phyloP scores from a whole-genome alignment of 2,329 filamentous ascomycete genomes.

The Tolypocladium tropicale region DNA sequence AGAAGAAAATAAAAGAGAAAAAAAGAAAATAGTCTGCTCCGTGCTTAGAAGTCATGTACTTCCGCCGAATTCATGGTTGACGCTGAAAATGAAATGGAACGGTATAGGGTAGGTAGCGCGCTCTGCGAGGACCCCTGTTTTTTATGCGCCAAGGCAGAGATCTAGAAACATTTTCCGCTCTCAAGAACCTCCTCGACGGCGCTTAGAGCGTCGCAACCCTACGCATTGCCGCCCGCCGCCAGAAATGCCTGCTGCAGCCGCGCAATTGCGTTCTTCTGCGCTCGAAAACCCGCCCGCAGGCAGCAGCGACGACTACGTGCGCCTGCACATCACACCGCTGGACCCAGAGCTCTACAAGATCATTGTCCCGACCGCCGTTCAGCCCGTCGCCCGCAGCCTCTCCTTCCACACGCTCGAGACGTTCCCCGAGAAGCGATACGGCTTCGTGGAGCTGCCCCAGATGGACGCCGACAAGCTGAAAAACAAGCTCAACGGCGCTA shows the following conservation, averaged over 20 bases:
- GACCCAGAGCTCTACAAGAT: slow-evolving; percentile 62
- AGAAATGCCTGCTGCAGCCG: slow-evolving; percentile 14
- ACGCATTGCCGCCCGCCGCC: neutral
- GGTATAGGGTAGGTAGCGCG: neutral
- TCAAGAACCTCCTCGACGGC: neutral
- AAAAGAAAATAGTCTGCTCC: neutral
- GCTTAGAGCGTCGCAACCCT: neutral
- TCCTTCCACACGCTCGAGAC: slow-evolving; percentile 83
- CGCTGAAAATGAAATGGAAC: neutral
- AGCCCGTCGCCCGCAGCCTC: slow-evolving; percentile 61
- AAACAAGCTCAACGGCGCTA: slow-evolving; percentile 81
- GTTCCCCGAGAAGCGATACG: slow-evolving; percentile 84
- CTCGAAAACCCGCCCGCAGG: slow-evolving; percentile 3
- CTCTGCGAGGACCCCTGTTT: neutral
- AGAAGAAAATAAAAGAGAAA: neutral
- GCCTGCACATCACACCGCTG: slow-evolving; percentile 80
- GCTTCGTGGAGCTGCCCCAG: slow-evolving; percentile 73
- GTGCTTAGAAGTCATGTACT: neutral
- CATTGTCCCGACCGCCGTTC: slow-evolving; percentile 59
- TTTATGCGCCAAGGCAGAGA: neutral
- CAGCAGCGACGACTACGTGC: slow-evolving; percentile 16
- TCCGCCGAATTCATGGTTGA: neutral
- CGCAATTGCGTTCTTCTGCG: neutral
- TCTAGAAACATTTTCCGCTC: neutral
- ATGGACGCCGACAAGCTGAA: slow-evolving; percentile 83